A percentile compares a stretch with the other conserved stretches of the same genome.
Evolutionary conservation across 176 grass and related monocot species (phyloP).

Genomic region (Guadua angustifolia): DNA sequence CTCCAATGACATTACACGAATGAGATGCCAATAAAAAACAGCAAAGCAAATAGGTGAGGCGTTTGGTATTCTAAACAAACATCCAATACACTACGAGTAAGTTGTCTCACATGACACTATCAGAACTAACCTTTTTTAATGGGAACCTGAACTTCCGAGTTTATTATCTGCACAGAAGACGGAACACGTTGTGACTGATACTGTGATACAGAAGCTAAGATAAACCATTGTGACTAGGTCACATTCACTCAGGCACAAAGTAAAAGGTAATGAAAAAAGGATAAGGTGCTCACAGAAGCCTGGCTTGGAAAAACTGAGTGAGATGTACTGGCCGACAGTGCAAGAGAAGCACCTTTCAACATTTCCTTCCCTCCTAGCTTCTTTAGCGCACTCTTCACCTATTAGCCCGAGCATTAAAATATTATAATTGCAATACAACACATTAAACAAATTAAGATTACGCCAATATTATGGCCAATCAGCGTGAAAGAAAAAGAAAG

Average conservation of each 20-base stretch:
- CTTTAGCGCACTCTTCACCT: slow-evolving; percentile 58
- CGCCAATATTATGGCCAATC: slow-evolving; percentile 16
- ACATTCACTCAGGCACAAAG: slow-evolving; percentile 38
- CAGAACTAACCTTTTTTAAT: slow-evolving; percentile 57
- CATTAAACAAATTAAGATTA: slow-evolving; percentile 34
- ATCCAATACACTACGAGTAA: not conserved
- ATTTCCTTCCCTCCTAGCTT: slow-evolving; percentile 35
- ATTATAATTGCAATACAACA: slow-evolving; percentile 3
- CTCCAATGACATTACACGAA: slow-evolving; percentile 9
- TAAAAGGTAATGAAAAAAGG: slow-evolving; percentile 31
- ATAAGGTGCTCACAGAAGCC: slow-evolving; percentile 46
- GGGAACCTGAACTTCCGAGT: slow-evolving; percentile 41
- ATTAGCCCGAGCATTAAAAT: slow-evolving; percentile 40
- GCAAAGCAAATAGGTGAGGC: not conserved
- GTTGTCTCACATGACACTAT: not conserved
- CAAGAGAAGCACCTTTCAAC: slow-evolving; percentile 47
- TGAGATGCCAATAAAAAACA: slow-evolving; percentile 15
- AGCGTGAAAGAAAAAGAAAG: slow-evolving; percentile 22
- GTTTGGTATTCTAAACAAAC: slow-evolving; percentile 12
- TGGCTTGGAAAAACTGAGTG: slow-evolving; percentile 21
- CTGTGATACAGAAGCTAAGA: slow-evolving; percentile 27
- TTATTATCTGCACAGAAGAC: slow-evolving; percentile 49
- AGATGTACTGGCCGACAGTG: slow-evolving; percentile 33
- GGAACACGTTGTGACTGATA: slow-evolving; percentile 23
- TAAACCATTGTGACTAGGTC: not conserved